These are phyloP conservation scores for Millerozyma acaciae DNA, from an alignment of 805 yeast species.

Conservation along the genomic window DNA sequence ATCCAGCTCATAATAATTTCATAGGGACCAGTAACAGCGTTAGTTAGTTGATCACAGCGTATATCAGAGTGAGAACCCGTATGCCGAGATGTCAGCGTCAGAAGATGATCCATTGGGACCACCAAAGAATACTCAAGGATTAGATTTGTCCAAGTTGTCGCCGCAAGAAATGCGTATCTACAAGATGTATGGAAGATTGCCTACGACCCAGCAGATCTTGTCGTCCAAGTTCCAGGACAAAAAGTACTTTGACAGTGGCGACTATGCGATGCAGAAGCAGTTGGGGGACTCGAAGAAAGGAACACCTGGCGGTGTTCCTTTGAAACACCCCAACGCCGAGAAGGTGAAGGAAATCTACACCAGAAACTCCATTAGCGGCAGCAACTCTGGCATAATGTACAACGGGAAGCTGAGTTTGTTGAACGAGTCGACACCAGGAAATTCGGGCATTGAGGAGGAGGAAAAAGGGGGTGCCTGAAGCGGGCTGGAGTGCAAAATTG, in stretches of 20 bases:
- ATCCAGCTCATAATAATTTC: too few species aligned
- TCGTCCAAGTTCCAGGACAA: conserved; percentile 78
- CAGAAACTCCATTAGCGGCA: conserved; percentile 53
- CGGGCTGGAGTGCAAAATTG: too few species aligned
- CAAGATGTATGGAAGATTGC: conserved; percentile 81
- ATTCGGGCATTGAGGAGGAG: conserved; percentile 12
- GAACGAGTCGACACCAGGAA: conserved; percentile 44
- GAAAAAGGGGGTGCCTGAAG: conserved; percentile 7
- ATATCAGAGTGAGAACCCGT: too few species aligned
- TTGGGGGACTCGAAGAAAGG: conserved; percentile 24
- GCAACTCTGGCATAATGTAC: conserved; percentile 39
- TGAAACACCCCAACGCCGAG: conserved; percentile 53
- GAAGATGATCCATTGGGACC: conserved; percentile 52
- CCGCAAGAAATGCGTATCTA: conserved; percentile 80
- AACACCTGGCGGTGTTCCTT: conserved; percentile 33
- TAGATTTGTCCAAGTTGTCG: conserved; percentile 55
- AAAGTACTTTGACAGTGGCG: conserved; percentile 92
- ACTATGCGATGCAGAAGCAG: conserved; percentile 74
- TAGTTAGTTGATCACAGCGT: too few species aligned
- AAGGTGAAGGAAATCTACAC: conserved; percentile 55
- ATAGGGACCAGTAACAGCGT: too few species aligned
- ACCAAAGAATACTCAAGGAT: conserved; percentile 39
- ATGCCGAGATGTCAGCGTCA: conserved; percentile 24
- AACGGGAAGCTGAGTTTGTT: conserved; percentile 54
- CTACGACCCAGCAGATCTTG: conserved; percentile 72